Base-by-base conservation (phyloP, 2,329 filamentous ascomycete species). In the Chaetothyriales sp. region DNA sequence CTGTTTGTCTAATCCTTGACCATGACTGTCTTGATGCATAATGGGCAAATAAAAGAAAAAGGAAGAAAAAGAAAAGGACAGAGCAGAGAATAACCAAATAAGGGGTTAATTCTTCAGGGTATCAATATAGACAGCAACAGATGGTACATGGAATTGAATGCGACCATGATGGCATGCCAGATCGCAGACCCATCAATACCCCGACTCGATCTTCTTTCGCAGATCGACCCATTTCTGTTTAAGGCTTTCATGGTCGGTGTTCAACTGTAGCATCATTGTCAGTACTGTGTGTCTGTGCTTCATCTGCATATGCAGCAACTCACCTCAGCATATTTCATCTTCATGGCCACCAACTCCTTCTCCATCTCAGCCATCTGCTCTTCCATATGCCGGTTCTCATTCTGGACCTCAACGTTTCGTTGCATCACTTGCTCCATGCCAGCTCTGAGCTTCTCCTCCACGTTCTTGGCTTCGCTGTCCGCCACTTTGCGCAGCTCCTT, bases 281-380 rank as follows among this genome's bases (percentile, higher is more conserved):
- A 46, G 32, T n/a, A 43, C 18, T 49, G 44, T 28, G 36, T n/a
- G n/a, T n/a, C n/a, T n/a, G n/a, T n/a, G n/a, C n/a, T 4, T 44
- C 10, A 3, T 44, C 20, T 6, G 9, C 18, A 8, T 15, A 46
- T 43, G 15, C 44, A 48, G 44, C n/a, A 48, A 73, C 82, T 73
- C 75, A 95, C 90, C 81, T 95, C 87, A 50, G 92, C 92, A 71
- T 89, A 88, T 62, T 80, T 79, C 85, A 98, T 84, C 76, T 98
- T 98, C 1, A 88, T 92, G 64, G 83, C 80, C 56, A 98, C 90
- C 58, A 98, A 72, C 65, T 88, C 81, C 67, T 89, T 85, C 72
- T 96, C 92, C 73, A 96, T 85, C 60, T 95, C 88, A 4, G 79
- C 76, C 76, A 95, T 78, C 62, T 92, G 86, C 64, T 94, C 90